Base-by-base conservation (phyloP, 148 eudicot genomes). In the Beta vulgaris region DNA sequence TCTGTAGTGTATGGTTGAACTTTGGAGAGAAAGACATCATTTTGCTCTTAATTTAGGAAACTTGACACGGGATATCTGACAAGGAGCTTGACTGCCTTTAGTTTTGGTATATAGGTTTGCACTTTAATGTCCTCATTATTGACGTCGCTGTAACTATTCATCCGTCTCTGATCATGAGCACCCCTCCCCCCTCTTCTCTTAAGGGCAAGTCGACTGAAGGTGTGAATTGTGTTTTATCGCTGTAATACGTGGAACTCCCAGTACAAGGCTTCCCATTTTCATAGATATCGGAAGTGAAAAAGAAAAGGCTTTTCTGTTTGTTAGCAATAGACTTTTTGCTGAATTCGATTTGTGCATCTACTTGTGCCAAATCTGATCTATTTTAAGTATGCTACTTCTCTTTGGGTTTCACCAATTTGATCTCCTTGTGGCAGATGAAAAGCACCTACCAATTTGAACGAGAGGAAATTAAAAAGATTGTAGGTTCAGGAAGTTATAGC, bases 391-490 rank as follows among this genome's bases (percentile, higher is more conserved):
- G 7, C 39, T 58, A 58, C 34, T 8, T 35, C 0, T 37, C 6
- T 19, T 35, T 19, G 57, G 46, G 23, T 32, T 16, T 42, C 44
- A 66, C 53, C 57, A 32, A 64, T 51, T 66, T 51, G 74, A 78
- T 55, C 55, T 71, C 25, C 71, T 74, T 85, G 63, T 82, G 66
- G 80, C 86, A 92, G 98, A 89, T 94, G 97, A 87, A 85, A 79
- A 81, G 70, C 49, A 84, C 78, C 67, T 74, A 86, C 74, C 81
- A 86, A 26, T 76, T 94, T 64, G 96, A 88, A 78, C 82, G 80
- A 25, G 86, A 85, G 12, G 98, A 94, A 81, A 82, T 94, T 15
- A 87, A 88, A 81, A 89, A 86, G 76, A 85, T 94, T 69, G 91
- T 86, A 57, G 81, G 83, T 37, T 65, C 87, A 28, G 90, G 94